These are phyloP conservation scores for Didymella segeticola DNA, from an alignment of 2,329 filamentous ascomycete genomes.

Conservation along the genomic window DNA sequence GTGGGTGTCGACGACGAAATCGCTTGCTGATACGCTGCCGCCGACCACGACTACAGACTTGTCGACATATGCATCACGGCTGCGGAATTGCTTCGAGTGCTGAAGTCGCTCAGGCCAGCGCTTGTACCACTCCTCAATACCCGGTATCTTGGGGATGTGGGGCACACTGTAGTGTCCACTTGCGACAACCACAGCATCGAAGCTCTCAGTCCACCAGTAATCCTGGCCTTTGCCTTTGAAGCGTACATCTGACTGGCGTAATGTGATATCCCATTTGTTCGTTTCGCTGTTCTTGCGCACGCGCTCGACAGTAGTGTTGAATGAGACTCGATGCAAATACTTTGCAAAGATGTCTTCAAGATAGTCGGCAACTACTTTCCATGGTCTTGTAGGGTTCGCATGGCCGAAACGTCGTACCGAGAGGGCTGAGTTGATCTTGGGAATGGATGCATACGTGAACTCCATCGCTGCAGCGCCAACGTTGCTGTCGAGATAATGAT, in stretches of 20 bases:
- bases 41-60: conserved; percentile 64
- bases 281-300: conserved; percentile 39
- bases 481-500: conserved; percentile 70
- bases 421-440: conserved; percentile 34
- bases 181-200: conserved; percentile 67
- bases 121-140: conserved; percentile 57
- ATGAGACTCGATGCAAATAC: conserved; percentile 60
- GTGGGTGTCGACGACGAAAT: conserved; percentile 61
- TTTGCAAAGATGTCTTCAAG: conserved; percentile 61
- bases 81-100: conserved; percentile 63
- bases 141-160: conserved; percentile 59
- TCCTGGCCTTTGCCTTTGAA: conserved; percentile 54
- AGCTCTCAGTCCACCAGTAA: conserved; percentile 68
- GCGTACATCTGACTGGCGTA: conserved; percentile 53
- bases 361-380: conserved; percentile 41
- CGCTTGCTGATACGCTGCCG: conserved; percentile 68
- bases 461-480: conserved; percentile 66
- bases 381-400: conserved; percentile 67
- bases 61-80: conserved; percentile 42
- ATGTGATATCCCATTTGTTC: conserved; percentile 53
- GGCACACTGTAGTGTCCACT: conserved; percentile 68
- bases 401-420: conserved; percentile 56
- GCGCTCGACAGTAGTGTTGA: conserved; percentile 66
- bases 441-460: conserved; percentile 63
- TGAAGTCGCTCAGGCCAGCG: conserved; percentile 57